phyloP scores from a whole-genome alignment of 345 rosid species.

The Raphanus raphanistrum region DNA sequence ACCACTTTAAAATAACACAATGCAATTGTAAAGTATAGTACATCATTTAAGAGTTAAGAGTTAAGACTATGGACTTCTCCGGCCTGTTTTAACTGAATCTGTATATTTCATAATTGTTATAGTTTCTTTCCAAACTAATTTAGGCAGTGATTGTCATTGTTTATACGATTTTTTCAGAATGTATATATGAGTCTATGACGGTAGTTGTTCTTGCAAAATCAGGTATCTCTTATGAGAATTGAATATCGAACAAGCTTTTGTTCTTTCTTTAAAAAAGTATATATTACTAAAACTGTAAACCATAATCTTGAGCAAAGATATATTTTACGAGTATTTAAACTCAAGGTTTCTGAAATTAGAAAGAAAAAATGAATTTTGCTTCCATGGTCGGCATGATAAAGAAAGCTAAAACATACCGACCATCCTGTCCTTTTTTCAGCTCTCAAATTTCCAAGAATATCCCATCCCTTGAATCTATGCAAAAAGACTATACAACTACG shows the following conservation, averaged over 20 bases:
- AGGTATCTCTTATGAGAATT: background rate
- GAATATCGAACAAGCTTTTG: background rate
- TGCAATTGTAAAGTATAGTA: background rate
- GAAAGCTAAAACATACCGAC: constrained; percentile 32
- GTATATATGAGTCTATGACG: background rate
- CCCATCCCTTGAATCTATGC: background rate
- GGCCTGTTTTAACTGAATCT: background rate
- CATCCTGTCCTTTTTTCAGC: constrained; percentile 14
- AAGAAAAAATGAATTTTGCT: constrained; percentile 26
- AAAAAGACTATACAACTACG: background rate
- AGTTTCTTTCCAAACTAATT: background rate
- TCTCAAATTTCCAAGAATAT: background rate
- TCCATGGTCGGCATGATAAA: constrained; percentile 18
- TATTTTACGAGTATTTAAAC: background rate
- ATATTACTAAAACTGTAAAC: background rate
- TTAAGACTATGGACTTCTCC: background rate
- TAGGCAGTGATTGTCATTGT: background rate
- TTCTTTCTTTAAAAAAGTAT: no score
- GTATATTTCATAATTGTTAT: background rate
- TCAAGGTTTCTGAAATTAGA: constrained; percentile 35
- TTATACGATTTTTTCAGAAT: background rate
- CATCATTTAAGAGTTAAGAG: background rate
- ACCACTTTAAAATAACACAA: background rate
- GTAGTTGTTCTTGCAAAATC: background rate
- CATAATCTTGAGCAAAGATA: background rate